A percentile compares a stretch with the other conserved stretches of the same genome.
Conservation (phyloP, 805 yeast species). For the Ogataea wickerhamii region DNA sequence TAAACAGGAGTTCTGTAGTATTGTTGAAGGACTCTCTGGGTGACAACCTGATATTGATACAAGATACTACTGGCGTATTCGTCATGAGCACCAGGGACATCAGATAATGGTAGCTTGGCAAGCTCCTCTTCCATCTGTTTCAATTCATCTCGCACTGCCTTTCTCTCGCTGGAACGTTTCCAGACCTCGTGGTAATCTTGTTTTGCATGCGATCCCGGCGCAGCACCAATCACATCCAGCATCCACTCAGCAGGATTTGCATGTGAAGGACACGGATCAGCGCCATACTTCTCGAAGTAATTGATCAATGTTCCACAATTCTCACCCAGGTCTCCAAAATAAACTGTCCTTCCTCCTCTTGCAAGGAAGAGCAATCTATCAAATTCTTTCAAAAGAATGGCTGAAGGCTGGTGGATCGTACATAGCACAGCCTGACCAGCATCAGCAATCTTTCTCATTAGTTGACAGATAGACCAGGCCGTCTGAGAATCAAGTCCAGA, state of each 20-base stretch:
- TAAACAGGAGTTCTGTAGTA: slow-evolving; percentile 48
- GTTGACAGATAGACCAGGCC: slow-evolving; percentile 55
- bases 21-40: slow-evolving; percentile 36
- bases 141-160: slow-evolving; percentile 56
- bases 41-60: slow-evolving; percentile 34
- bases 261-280: slow-evolving; percentile 59
- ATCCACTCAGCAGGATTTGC: slow-evolving; percentile 92
- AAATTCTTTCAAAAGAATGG: slow-evolving; percentile 70
- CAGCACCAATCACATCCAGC: slow-evolving; percentile 81
- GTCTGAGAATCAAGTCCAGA: slow-evolving; percentile 58
- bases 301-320: slow-evolving; percentile 52
- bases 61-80: slow-evolving; percentile 44
- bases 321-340: slow-evolving; percentile 70
- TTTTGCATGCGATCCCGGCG: slow-evolving; percentile 71
- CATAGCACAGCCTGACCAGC: slow-evolving; percentile 55
- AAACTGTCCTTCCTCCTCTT: slow-evolving; percentile 69
- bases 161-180: slow-evolving; percentile 63
- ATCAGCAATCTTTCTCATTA: slow-evolving; percentile 49
- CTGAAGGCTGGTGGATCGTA: slow-evolving; percentile 86
- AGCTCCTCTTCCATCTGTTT: slow-evolving; percentile 61
- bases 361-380: slow-evolving; percentile 70
- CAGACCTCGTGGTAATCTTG: slow-evolving; percentile 77
- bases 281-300: slow-evolving; percentile 65
- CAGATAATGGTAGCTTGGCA: slow-evolving; percentile 34
- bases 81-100: slow-evolving; percentile 8